Evolutionary conservation across 2,329 filamentous ascomycete genomes (phyloP).

Genomic region (Aspergillus chevalieri): DNA sequence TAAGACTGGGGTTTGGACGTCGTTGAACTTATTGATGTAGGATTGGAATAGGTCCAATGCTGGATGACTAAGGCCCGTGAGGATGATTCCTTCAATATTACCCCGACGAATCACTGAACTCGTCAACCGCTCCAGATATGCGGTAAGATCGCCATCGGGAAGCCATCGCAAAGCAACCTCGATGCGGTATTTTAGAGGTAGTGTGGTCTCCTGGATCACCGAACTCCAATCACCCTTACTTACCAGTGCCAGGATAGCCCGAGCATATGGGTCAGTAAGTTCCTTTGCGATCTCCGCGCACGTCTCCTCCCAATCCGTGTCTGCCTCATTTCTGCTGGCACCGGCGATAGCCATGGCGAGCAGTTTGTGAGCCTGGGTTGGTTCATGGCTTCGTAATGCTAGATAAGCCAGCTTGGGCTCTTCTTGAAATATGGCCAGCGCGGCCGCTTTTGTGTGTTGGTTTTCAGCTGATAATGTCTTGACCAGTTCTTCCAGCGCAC

Average conservation of each 20-base stretch:
- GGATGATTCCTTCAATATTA: conserved; percentile 55
- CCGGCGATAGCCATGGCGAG: conserved; percentile 49
- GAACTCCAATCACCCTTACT: conserved; percentile 55
- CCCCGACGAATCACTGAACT: conserved; percentile 48
- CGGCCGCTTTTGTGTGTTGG: conserved; percentile 58
- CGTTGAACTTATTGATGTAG: conserved; percentile 55
- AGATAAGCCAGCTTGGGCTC: conserved; percentile 54
- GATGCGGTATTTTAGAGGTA: conserved; percentile 56
- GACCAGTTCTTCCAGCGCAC: conserved; percentile 45
- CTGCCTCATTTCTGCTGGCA: conserved; percentile 41
- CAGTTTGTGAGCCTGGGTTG: conserved; percentile 50
- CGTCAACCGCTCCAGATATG: conserved; percentile 51
- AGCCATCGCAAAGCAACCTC: conserved; percentile 54
- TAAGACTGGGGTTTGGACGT: conserved; percentile 58
- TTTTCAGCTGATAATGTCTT: conserved; percentile 47
- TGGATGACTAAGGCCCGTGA: conserved; percentile 55
- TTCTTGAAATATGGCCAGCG: conserved; percentile 56
- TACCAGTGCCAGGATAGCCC: conserved; percentile 56
- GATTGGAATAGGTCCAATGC: conserved; percentile 56
- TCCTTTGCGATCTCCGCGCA: conserved; percentile 58
- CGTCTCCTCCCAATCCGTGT: conserved; percentile 55
- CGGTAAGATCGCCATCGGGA: conserved; percentile 40
- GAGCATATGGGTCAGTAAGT: conserved; percentile 56
- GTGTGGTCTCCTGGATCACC: conserved; percentile 52
- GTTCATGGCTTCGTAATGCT: conserved; percentile 49